Conservation (phyloP, 306 rosid species). For the Bauhinia variegata region DNA sequence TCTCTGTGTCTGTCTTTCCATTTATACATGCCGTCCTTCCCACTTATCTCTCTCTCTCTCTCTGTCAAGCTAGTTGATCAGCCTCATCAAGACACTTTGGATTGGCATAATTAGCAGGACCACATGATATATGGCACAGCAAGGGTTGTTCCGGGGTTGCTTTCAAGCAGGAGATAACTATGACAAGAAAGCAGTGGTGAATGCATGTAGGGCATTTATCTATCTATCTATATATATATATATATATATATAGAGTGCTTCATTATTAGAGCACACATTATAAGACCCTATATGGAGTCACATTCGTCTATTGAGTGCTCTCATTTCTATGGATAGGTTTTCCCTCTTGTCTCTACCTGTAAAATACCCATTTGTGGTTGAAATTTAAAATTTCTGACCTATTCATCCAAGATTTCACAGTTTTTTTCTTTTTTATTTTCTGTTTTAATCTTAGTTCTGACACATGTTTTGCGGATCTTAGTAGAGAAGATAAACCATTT, state of each 20-base stretch:
- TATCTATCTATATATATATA: too few relatives aligned
- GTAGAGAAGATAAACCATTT: slow-evolving; percentile 44
- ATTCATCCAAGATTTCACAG: background rate
- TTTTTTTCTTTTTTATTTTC: slow-evolving; percentile 11
- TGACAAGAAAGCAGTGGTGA: slow-evolving; percentile 52
- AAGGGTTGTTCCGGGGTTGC: slow-evolving; percentile 70
- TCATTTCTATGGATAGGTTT: slow-evolving; percentile 36
- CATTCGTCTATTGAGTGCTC: slow-evolving; percentile 40
- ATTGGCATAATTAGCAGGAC: slow-evolving; percentile 72
- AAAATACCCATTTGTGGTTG: slow-evolving; percentile 38
- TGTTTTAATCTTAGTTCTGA: background rate
- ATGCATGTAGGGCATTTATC: slow-evolving; percentile 33
- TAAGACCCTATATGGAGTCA: slow-evolving; percentile 38
- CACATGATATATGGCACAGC: slow-evolving; percentile 59
- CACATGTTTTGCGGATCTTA: slow-evolving; percentile 22
- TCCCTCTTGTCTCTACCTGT: slow-evolving; percentile 29
- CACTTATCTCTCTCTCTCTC: slow-evolving; percentile 45
- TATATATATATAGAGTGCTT: slow-evolving; percentile 47
- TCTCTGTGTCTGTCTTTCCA: slow-evolving; percentile 54
- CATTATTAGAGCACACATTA: slow-evolving; percentile 42
- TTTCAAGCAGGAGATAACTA: slow-evolving; percentile 79
- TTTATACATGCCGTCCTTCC: slow-evolving; percentile 75
- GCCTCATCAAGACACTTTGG: slow-evolving; percentile 55
- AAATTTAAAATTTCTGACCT: slow-evolving; percentile 21
- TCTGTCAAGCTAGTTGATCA: slow-evolving; percentile 35